Conservation (phyloP, 768 basidiomycete species). For the Tulasnella sp. region DNA sequence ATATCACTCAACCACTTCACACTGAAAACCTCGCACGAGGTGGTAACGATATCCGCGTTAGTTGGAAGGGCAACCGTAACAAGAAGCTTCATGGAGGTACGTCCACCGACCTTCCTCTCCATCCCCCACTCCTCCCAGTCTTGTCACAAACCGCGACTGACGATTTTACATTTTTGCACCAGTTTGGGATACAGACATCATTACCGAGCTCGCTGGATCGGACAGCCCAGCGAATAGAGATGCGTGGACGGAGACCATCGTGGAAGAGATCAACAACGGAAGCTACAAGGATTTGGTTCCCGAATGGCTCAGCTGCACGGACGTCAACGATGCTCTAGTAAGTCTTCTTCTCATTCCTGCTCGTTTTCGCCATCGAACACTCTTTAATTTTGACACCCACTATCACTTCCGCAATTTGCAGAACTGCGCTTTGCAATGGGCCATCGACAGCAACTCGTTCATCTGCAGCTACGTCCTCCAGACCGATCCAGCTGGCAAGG, state of each 20-base stretch:
- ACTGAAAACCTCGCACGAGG: background rate
- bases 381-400: background rate
- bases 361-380: too few species aligned
- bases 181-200: conserved; percentile 28
- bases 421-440: conserved; percentile 27
- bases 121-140: too few species aligned
- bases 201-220: conserved; percentile 5
- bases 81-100: conserved; percentile 19
- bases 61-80: background rate
- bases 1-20: conserved; percentile 24
- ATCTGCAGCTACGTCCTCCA: conserved; percentile 23
- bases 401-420: background rate
- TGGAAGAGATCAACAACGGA: conserved; percentile 20
- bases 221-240: background rate
- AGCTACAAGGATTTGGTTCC: background rate
- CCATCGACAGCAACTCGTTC: conserved; percentile 25
- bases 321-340: background rate
- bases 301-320: conserved; percentile 24
- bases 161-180: background rate
- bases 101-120: background rate
- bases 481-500: background rate
- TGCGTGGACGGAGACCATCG: conserved; percentile 5
- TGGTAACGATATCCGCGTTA: conserved; percentile 17
- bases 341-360: background rate
- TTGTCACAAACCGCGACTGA: too few species aligned